Conservation (phyloP, 345 rosid species). For the Psidium guajava region DNA sequence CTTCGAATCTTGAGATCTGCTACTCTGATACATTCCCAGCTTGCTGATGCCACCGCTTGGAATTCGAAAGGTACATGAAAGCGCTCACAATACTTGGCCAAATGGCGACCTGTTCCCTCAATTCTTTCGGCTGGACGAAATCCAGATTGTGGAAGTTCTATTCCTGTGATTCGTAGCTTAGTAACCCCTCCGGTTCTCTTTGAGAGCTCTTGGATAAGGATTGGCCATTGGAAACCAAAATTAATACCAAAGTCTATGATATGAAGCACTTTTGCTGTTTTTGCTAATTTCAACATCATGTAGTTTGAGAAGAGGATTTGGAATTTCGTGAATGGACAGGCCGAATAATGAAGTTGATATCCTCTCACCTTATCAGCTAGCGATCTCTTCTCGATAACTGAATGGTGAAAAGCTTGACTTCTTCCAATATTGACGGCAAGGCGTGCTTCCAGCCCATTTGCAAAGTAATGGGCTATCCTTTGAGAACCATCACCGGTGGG, state of each 20-base stretch:
- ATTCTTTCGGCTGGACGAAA: slow-evolving; percentile 10
- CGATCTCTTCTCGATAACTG: neutral
- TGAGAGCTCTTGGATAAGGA: slow-evolving; percentile 30
- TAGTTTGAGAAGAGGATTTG: slow-evolving; percentile 12
- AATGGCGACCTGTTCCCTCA: slow-evolving; percentile 53
- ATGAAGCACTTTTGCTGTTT: slow-evolving; percentile 13
- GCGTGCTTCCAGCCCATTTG: slow-evolving; percentile 44
- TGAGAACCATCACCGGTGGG: slow-evolving; percentile 31
- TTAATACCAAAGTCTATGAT: slow-evolving; percentile 35
- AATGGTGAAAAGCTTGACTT: neutral
- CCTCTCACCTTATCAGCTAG: slow-evolving; percentile 20
- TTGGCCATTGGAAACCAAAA: slow-evolving; percentile 29
- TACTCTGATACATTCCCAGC: slow-evolving; percentile 65
- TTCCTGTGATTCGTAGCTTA: slow-evolving; percentile 42
- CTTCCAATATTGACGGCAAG: neutral
- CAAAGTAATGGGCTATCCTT: slow-evolving; percentile 39
- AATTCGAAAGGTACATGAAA: slow-evolving; percentile 72
- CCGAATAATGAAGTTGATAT: slow-evolving; percentile 9
- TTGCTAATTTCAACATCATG: neutral
- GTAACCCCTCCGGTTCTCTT: slow-evolving; percentile 18
- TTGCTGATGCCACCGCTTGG: slow-evolving; percentile 42
- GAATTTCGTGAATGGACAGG: slow-evolving; percentile 17
- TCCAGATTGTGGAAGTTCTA: slow-evolving; percentile 18
- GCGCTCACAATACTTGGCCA: slow-evolving; percentile 59
- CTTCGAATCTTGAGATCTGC: slow-evolving; percentile 56